Evolutionary conservation across 23 red algal genomes (phyloP).

Genomic region (Cyanidioschyzon merolae): DNA sequence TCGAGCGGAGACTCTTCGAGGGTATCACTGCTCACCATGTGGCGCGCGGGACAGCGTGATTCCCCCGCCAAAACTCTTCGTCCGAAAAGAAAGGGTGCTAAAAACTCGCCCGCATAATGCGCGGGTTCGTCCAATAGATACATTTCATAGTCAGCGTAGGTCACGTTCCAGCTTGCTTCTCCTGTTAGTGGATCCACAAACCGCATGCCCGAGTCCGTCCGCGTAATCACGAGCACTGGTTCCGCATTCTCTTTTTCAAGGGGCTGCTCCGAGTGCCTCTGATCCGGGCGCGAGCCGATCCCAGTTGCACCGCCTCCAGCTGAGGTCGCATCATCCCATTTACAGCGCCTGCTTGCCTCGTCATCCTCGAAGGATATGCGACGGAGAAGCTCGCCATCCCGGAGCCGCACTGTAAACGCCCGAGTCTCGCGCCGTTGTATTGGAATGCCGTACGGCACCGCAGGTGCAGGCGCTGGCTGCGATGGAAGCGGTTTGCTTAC

Average conservation of each 20-base stretch:
- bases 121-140: not conserved
- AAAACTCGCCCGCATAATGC: not conserved
- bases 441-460: not conserved
- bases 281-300: not conserved
- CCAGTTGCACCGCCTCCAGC: not conserved
- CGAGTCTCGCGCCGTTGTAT: constrained; percentile 6
- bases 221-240: not conserved
- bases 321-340: constrained; percentile 1
- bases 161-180: not conserved
- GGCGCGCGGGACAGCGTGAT: not conserved
- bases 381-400: not conserved
- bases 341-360: not conserved
- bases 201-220: constrained; percentile 7
- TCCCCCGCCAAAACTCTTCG: not conserved
- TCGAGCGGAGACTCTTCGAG: not conserved
- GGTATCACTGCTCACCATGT: not conserved
- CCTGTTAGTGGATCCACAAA: not conserved
- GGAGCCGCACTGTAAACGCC: constrained; percentile 2
- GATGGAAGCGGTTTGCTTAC: not conserved
- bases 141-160: constrained; percentile 9
- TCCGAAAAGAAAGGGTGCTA: not conserved
- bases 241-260: not conserved
- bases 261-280: not conserved
- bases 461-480: not conserved
- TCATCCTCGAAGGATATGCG: not conserved